Percentiles rank a stretch among this genome's conserved stretches.
phyloP scores from a whole-genome alignment of 176 grass and related monocot species.

The Avena eriantha region DNA sequence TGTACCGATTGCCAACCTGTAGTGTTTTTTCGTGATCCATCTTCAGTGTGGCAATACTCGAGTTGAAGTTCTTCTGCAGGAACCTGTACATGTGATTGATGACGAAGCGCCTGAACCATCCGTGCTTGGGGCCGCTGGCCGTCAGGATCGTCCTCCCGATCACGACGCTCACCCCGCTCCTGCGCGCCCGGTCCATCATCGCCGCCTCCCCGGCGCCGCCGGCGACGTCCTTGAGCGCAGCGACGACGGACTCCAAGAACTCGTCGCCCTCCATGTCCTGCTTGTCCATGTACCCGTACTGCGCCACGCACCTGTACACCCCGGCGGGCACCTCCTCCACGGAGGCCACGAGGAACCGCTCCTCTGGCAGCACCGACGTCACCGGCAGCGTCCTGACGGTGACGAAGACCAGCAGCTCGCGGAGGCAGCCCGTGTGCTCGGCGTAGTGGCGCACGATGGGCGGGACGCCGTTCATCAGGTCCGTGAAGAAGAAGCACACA shows the following conservation, averaged over 20 bases:
- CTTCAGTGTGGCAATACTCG: slow-evolving; percentile 42
- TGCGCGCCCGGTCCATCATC: neutral
- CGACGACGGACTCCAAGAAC: slow-evolving; percentile 38
- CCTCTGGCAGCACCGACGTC: slow-evolving; percentile 41
- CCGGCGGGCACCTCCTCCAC: neutral
- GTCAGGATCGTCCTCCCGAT: slow-evolving; percentile 57
- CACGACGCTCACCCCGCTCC: slow-evolving; percentile 34
- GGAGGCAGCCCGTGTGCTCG: slow-evolving; percentile 47
- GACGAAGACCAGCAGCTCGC: slow-evolving; percentile 53
- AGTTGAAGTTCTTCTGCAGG: slow-evolving; percentile 63
- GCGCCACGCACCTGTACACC: slow-evolving; percentile 50
- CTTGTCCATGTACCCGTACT: slow-evolving; percentile 58
- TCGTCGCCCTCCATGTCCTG: slow-evolving; percentile 44
- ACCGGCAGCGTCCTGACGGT: slow-evolving; percentile 51
- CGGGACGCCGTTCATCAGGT: slow-evolving; percentile 55
- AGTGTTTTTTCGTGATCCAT: slow-evolving; percentile 49
- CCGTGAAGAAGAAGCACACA: slow-evolving; percentile 57
- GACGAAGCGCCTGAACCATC: slow-evolving; percentile 33
- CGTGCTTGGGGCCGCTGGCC: neutral
- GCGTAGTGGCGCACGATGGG: slow-evolving; percentile 61
- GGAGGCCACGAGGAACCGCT: slow-evolving; percentile 43
- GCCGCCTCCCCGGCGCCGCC: slow-evolving; percentile 9
- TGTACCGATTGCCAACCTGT: slow-evolving; percentile 49
- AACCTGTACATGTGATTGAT: slow-evolving; percentile 49
- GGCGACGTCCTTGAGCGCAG: slow-evolving; percentile 21